A percentile compares a stretch with the other conserved stretches of the same genome.
phyloP scores from a whole-genome alignment of 257 asterid genomes.

The Cinchona pubescens region DNA sequence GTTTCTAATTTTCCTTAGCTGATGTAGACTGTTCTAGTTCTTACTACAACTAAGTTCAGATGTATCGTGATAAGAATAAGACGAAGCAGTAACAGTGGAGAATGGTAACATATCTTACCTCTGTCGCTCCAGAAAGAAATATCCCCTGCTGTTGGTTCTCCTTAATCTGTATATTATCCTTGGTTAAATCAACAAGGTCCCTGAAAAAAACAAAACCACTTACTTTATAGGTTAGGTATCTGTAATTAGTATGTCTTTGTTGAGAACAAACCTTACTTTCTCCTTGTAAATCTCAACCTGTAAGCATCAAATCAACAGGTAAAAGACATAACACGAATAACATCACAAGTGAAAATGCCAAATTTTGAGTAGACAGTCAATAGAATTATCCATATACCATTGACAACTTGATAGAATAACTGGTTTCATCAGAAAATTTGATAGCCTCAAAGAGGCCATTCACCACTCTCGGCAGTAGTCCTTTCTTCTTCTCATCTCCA shows the following conservation, averaged over 20 bases:
- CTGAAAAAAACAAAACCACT: slow-evolving; percentile 30
- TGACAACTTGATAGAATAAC: slow-evolving; percentile 54
- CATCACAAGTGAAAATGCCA: slow-evolving; percentile 15
- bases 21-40: neutral
- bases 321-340: slow-evolving; percentile 7
- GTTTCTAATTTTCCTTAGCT: neutral
- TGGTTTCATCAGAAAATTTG: slow-evolving; percentile 44
- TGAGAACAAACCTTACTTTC: slow-evolving; percentile 66
- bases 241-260: slow-evolving; percentile 7
- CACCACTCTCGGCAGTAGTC: slow-evolving; percentile 68
- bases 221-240: slow-evolving; percentile 15
- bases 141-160: slow-evolving; percentile 42
- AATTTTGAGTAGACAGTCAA: slow-evolving; percentile 2
- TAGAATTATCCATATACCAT: slow-evolving; percentile 46
- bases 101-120: neutral
- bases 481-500: slow-evolving; percentile 48
- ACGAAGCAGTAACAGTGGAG: neutral
- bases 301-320: slow-evolving; percentile 22
- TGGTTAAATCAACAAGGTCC: slow-evolving; percentile 80
- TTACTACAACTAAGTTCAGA: neutral
- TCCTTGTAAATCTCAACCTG: slow-evolving; percentile 92
- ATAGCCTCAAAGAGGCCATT: slow-evolving; percentile 56
- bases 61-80: neutral
- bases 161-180: slow-evolving; percentile 76
- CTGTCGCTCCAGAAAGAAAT: neutral